A percentile compares a stretch with the other conserved stretches of the same genome.
Evolutionary conservation across 257 asterid species (phyloP).

Genomic region (Marsdenia floribunda): DNA sequence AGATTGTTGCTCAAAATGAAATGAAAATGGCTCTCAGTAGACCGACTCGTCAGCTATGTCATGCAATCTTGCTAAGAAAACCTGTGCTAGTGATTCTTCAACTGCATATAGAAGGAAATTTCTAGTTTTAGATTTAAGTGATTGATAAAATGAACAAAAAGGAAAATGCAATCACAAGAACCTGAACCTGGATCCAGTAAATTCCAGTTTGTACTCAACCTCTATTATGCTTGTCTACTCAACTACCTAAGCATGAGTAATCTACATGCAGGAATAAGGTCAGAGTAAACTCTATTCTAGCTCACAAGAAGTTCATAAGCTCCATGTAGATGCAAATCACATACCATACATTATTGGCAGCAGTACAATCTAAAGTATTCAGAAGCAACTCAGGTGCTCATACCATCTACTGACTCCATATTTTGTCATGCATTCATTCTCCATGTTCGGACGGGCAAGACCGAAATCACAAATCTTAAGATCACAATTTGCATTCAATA

Average conservation of each 20-base stretch:
- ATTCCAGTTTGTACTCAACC: too few species aligned
- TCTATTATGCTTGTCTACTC: background rate
- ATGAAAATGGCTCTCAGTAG: slow-evolving; percentile 57
- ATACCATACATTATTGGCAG: slow-evolving; percentile 92
- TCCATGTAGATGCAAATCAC: slow-evolving; percentile 94
- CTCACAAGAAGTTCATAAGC: too few species aligned
- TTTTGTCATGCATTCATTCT: slow-evolving; percentile 89
- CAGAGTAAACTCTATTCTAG: too few species aligned
- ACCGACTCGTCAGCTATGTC: slow-evolving; percentile 77
- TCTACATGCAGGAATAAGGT: too few species aligned
- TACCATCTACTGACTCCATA: slow-evolving; percentile 99
- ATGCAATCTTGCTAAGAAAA: slow-evolving; percentile 72
- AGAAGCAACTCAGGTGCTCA: slow-evolving; percentile 86
- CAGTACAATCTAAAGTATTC: slow-evolving; percentile 79
- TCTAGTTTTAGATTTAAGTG: background rate
- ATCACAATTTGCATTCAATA: slow-evolving; percentile 83
- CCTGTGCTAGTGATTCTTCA: slow-evolving; percentile 80
- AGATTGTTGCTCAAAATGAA: slow-evolving; percentile 68
- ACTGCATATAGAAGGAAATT: slow-evolving; percentile 36
- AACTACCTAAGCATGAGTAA: background rate
- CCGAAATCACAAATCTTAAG: slow-evolving; percentile 95
- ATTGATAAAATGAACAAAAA: background rate
- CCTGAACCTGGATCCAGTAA: too few species aligned
- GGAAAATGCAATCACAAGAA: background rate
- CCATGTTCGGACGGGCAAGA: slow-evolving; percentile 76